phyloP scores from a whole-genome alignment of 768 basidiomycete species.

The Calvatia gigantea region DNA sequence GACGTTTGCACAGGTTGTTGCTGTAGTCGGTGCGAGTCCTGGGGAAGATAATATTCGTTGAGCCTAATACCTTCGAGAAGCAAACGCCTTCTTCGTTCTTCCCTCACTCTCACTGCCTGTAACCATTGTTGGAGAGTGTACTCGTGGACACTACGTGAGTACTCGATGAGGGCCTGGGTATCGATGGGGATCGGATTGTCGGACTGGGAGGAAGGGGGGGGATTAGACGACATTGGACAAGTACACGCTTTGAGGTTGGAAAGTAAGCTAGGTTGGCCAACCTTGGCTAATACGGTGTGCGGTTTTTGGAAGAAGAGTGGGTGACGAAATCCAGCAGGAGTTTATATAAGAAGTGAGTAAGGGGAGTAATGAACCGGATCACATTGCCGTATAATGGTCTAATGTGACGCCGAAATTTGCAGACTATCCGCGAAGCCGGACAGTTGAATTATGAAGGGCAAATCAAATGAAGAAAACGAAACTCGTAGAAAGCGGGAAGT shows the following conservation, averaged over 20 bases:
- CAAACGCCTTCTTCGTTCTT: slow-evolving; percentile 51
- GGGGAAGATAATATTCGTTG: slow-evolving; percentile 11
- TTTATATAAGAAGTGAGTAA: slow-evolving; percentile 9
- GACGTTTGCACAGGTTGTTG: slow-evolving; percentile 2
- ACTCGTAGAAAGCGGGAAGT: too few relatives aligned
- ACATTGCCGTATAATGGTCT: slow-evolving; percentile 16
- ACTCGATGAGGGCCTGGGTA: slow-evolving; percentile 37
- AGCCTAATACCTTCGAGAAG: slow-evolving; percentile 25
- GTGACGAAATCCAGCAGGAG: neutral
- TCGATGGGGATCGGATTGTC: slow-evolving; percentile 18
- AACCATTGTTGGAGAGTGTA: slow-evolving; percentile 68
- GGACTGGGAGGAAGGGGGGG: slow-evolving; percentile 6
- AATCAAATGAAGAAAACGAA: too few relatives aligned
- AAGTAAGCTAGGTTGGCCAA: neutral
- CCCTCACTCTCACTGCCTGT: slow-evolving; percentile 56
- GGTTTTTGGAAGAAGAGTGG: slow-evolving; percentile 2
- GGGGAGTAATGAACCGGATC: slow-evolving; percentile 17
- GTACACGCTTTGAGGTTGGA: neutral
- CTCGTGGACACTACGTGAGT: slow-evolving; percentile 63
- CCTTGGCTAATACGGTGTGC: neutral
- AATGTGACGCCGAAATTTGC: slow-evolving; percentile 13
- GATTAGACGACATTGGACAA: slow-evolving; percentile 10
- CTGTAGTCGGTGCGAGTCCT: slow-evolving; percentile 3
- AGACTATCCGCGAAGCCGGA: neutral
- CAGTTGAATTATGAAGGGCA: neutral